Conservation (phyloP, 306 rosid genomes). For the Notholithocarpus densiflorus region DNA sequence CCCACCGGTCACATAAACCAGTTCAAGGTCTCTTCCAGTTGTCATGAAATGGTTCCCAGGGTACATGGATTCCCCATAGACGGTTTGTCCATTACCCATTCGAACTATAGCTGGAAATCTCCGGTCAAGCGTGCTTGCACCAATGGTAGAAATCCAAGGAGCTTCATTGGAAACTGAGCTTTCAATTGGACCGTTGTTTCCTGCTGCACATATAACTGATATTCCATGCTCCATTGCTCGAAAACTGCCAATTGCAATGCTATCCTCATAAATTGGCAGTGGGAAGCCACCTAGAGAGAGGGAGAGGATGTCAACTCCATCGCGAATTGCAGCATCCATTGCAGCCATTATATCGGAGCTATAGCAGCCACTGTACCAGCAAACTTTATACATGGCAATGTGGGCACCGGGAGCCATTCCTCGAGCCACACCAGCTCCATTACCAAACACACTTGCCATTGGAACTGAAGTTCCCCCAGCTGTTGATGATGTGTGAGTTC, state of each 20-base stretch:
- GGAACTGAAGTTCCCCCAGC: constrained; percentile 71
- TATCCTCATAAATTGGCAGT: constrained; percentile 68
- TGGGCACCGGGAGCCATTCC: constrained; percentile 90
- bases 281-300: constrained; percentile 88
- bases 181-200: constrained; percentile 73
- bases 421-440: constrained; percentile 72
- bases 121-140: constrained; percentile 80
- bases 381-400: constrained; percentile 84
- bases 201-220: constrained; percentile 80
- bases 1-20: constrained; percentile 50
- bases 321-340: constrained; percentile 76
- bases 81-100: constrained; percentile 57
- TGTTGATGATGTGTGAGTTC: constrained; percentile 84
- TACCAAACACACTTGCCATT: constrained; percentile 65
- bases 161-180: constrained; percentile 92
- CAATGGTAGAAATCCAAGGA: constrained; percentile 89
- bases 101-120: constrained; percentile 69
- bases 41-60: constrained; percentile 34
- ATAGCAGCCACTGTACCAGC: constrained; percentile 88
- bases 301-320: constrained; percentile 81
- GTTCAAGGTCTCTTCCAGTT: constrained; percentile 41
- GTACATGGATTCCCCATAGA: constrained; percentile 79
- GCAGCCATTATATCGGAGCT: constrained; percentile 90
- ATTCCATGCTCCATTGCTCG: constrained; percentile 85
- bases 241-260: constrained; percentile 81